Base-by-base conservation (phyloP, 2,329 filamentous ascomycete genomes). In the Cladophialophora chaetospira region DNA sequence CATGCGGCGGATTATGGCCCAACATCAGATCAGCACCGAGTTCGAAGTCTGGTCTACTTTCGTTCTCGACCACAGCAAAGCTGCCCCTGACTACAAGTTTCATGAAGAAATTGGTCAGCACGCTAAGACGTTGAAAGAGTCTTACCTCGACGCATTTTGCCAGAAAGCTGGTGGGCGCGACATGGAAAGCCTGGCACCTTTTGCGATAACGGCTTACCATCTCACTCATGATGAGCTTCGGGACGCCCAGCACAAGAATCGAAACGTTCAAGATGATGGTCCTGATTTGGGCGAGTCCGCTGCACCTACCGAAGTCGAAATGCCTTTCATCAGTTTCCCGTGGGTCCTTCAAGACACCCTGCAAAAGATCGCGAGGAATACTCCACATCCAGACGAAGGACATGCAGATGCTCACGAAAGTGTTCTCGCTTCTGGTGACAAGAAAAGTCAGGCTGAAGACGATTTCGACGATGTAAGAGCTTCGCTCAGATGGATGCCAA, bases 11-110 rank as follows among this genome's bases (percentile, higher is more conserved):
- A 79, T 97, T 53, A 92, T 97, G 85, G 87, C 85, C 1, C 92
- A 96, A 66, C 85, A 91, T 64, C 88, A 88, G 40, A 88, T 97
- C 54, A 74, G 77, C 15, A 96, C 89, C 0, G 94, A 99, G 67
- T 97, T 96, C 63, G 94, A 99, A 71, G 82, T 96, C 9, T 97
- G 88, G 85, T 88, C 91, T 0, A 87, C 89, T 0, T 97, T 97
- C 70, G 84, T 92, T 2, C 78, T 97, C 56, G 81, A 82, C 1
- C 89, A 88, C 67, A 88, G 89, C 6, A 80, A 84, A 0, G 81
- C 89, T 23, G 85, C 83, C 29, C 83, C 80, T 6, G 89, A 94
- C 62, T 97, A 95, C 76, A 96, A 94, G 67, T 83, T 91, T 45
- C 86, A 91, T 46, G 93, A 99, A 71, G 87, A 89, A 13, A 84